Conservation (phyloP, 73 alveolate genomes). For the Paramecium bursaria region DNA sequence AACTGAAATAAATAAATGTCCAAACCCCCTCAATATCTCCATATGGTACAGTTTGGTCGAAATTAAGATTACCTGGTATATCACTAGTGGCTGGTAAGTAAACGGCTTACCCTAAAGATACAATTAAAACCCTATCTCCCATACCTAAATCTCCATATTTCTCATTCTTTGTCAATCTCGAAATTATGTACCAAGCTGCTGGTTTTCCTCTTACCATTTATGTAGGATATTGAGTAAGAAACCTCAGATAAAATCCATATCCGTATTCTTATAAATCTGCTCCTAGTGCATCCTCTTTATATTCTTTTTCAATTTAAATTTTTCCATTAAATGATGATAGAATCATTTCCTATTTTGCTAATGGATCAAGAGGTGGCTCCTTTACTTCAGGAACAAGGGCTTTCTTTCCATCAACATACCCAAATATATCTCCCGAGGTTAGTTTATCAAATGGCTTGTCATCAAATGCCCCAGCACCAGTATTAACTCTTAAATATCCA, state of each 20-base stretch:
- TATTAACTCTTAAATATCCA: conserved; percentile 59
- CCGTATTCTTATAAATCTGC: conserved; percentile 46
- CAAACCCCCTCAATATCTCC: conserved; percentile 54
- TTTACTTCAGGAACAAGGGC: conserved; percentile 36
- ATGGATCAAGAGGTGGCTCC: conserved; percentile 33
- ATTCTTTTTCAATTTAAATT: background rate
- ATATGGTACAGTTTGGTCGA: background rate
- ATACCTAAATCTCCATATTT: conserved; percentile 8
- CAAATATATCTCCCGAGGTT: conserved; percentile 53
- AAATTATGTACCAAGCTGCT: conserved; percentile 19
- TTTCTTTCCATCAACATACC: conserved; percentile 23
- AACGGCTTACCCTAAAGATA: conserved; percentile 34
- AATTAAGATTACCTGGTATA: conserved; percentile 52
- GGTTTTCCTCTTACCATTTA: conserved; percentile 25
- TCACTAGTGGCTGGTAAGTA: background rate
- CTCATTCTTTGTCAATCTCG: conserved; percentile 35
- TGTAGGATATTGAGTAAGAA: conserved; percentile 14
- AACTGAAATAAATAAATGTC: conserved; percentile 60
- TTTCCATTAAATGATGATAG: conserved; percentile 35
- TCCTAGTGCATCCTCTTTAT: background rate
- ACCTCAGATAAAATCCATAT: conserved; percentile 46
- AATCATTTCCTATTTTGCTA: conserved; percentile 36
- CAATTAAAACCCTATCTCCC: conserved; percentile 45
- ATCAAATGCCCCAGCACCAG: conserved; percentile 62
- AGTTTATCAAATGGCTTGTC: conserved; percentile 14